These are phyloP conservation scores for Thalassiosira livingstoniorum DNA, from an alignment of 352 stramenopile genomes.

Conservation along the genomic window DNA sequence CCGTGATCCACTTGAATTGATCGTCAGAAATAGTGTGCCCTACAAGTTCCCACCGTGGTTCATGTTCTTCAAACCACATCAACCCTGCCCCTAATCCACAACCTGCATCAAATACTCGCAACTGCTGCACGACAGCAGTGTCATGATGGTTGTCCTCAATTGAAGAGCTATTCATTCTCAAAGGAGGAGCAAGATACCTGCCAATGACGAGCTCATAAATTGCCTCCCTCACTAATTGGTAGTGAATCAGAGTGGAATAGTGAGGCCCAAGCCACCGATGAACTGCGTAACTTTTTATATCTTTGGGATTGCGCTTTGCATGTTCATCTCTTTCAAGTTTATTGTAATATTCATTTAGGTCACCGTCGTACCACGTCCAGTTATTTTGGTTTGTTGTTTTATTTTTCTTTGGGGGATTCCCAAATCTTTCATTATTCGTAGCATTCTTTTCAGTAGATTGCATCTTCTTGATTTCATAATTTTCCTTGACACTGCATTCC, in stretches of 20 bases:
- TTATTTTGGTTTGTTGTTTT: slow-evolving; percentile 22
- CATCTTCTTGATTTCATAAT: no score
- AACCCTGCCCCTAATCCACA: slow-evolving; percentile 57
- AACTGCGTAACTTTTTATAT: slow-evolving; percentile 56
- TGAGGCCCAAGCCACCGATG: slow-evolving; percentile 64
- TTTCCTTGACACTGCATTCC: no score
- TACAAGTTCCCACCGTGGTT: slow-evolving; percentile 40
- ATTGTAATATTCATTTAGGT: slow-evolving; percentile 69
- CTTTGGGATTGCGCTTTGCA: slow-evolving; percentile 44
- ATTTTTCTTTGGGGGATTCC: not conserved
- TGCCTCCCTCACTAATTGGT: slow-evolving; percentile 45
- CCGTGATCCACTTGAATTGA: slow-evolving; percentile 51
- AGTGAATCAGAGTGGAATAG: slow-evolving; percentile 52
- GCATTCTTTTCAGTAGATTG: no score
- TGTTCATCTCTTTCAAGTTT: slow-evolving; percentile 53
- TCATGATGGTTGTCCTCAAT: not conserved
- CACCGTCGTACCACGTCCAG: slow-evolving; percentile 64
- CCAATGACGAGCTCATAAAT: slow-evolving; percentile 26
- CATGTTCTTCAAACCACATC: slow-evolving; percentile 62
- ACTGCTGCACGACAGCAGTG: not conserved
- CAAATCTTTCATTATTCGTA: not conserved
- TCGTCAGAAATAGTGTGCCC: slow-evolving; percentile 64
- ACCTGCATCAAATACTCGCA: slow-evolving; percentile 54
- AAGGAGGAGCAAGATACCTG: not conserved
- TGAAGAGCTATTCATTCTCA: no score